Percentiles rank a stretch among this genome's conserved stretches.
These are phyloP conservation scores for Coemansia sp. DNA, from an alignment of 192 early-diverging fungal genomes.

Conservation along the genomic window DNA sequence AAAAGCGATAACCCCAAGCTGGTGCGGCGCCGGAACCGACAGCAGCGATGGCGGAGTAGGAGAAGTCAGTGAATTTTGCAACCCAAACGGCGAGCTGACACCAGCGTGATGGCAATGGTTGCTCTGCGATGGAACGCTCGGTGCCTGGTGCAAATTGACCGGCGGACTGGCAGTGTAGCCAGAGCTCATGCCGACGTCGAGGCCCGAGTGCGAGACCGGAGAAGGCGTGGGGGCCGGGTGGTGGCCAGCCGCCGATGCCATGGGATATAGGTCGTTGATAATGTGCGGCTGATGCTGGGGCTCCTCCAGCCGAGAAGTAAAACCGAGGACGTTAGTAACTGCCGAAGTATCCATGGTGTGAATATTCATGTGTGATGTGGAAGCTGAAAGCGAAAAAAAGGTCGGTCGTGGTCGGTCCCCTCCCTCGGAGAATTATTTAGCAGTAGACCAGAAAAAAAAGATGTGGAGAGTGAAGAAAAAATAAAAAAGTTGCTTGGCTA, in stretches of 20 bases:
- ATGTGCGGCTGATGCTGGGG: neutral
- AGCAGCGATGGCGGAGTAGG: neutral
- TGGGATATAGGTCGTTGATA: neutral
- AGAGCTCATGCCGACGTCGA: neutral
- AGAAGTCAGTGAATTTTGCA: neutral
- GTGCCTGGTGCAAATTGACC: neutral
- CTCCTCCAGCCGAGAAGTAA: neutral
- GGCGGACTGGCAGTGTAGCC: constrained; percentile 1
- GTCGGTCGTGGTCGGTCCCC: no score
- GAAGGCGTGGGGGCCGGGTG: neutral
- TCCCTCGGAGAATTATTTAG: no score
- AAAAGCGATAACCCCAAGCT: constrained; percentile 7
- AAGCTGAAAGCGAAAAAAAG: no score
- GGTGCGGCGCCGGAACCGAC: neutral
- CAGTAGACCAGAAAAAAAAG: no score
- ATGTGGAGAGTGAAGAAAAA: neutral
- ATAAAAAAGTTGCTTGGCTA: neutral
- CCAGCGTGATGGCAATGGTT: neutral
- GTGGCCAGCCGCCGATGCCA: neutral
- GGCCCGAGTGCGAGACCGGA: neutral
- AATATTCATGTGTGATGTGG: no score
- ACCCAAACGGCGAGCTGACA: neutral
- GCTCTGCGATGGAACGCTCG: neutral
- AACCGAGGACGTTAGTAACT: neutral
- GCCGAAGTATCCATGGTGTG: neutral